Conservation (phyloP, 176 grass and related monocot genomes). For the Otatea glauca region DNA sequence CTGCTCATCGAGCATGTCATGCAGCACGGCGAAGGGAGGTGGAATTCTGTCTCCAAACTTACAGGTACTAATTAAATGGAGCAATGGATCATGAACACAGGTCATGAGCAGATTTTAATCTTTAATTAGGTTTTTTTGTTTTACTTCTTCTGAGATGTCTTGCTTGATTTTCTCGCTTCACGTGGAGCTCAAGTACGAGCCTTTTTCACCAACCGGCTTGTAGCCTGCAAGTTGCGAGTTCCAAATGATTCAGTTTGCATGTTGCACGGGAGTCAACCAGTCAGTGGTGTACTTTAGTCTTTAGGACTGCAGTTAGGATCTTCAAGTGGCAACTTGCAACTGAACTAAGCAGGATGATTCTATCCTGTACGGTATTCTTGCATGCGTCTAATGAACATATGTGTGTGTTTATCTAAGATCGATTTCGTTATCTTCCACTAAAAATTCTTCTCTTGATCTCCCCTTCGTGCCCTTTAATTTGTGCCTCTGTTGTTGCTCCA, state of each 20-base stretch:
- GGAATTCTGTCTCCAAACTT: slow-evolving; percentile 88
- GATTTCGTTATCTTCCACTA: not conserved
- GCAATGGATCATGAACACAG: not conserved
- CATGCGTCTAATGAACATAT: not conserved
- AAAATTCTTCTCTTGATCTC: not conserved
- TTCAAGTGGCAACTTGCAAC: slow-evolving; percentile 30
- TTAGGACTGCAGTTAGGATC: slow-evolving; percentile 18
- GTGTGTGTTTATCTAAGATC: no score
- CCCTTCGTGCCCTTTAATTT: not conserved
- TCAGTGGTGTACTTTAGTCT: slow-evolving; percentile 10
- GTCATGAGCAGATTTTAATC: not conserved
- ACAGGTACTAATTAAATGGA: slow-evolving; percentile 49
- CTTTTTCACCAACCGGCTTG: slow-evolving; percentile 7
- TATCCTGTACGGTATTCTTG: not conserved
- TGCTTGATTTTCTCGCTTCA: not conserved
- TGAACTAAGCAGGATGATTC: not conserved
- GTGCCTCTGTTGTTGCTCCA: not conserved
- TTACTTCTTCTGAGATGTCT: not conserved
- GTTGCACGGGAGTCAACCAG: slow-evolving; percentile 18
- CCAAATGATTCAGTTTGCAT: not conserved
- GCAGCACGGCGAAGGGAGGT: slow-evolving; percentile 88
- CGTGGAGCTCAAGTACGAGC: not conserved
- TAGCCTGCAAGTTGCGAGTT: slow-evolving; percentile 13
- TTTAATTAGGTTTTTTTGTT: not conserved
- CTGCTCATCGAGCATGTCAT: slow-evolving; percentile 74